Evolutionary conservation across 192 early-diverging fungal species (phyloP).

Genomic region (Allomyces arbusculus): DNA sequence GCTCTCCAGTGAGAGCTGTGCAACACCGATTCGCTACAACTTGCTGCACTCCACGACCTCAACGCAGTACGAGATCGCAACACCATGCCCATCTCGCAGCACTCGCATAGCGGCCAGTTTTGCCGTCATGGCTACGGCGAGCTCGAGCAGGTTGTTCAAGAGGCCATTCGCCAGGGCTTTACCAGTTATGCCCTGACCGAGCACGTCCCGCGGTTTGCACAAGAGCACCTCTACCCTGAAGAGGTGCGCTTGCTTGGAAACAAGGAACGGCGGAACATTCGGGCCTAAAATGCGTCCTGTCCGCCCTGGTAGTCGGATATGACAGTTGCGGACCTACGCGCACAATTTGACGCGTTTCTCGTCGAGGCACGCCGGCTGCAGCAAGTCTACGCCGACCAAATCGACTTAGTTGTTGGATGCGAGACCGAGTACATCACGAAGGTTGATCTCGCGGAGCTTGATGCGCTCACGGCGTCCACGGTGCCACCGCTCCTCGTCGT

Average conservation of each 20-base stretch:
- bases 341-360: slow-evolving; percentile 45
- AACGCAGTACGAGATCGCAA: background rate
- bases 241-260: slow-evolving; percentile 20
- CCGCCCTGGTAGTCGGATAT: slow-evolving; percentile 28
- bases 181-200: slow-evolving; percentile 64
- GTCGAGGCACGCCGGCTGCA: slow-evolving; percentile 52
- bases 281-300: background rate
- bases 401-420: slow-evolving; percentile 56
- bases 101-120: slow-evolving; percentile 90
- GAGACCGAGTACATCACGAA: slow-evolving; percentile 76
- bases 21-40: background rate
- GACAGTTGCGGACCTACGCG: slow-evolving; percentile 35
- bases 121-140: slow-evolving; percentile 75
- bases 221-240: slow-evolving; percentile 79
- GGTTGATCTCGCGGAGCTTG: slow-evolving; percentile 19
- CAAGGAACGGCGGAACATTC: background rate
- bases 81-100: slow-evolving; percentile 59
- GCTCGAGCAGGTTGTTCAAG: slow-evolving; percentile 57
- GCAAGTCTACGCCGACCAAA: slow-evolving; percentile 37
- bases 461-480: slow-evolving; percentile 14
- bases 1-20: background rate
- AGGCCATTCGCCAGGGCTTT: slow-evolving; percentile 58
- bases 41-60: background rate
- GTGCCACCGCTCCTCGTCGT: slow-evolving; percentile 60
- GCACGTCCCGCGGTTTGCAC: slow-evolving; percentile 66